These are phyloP conservation scores for Hibiscus trionum DNA, from an alignment of 345 rosid genomes.

Conservation along the genomic window DNA sequence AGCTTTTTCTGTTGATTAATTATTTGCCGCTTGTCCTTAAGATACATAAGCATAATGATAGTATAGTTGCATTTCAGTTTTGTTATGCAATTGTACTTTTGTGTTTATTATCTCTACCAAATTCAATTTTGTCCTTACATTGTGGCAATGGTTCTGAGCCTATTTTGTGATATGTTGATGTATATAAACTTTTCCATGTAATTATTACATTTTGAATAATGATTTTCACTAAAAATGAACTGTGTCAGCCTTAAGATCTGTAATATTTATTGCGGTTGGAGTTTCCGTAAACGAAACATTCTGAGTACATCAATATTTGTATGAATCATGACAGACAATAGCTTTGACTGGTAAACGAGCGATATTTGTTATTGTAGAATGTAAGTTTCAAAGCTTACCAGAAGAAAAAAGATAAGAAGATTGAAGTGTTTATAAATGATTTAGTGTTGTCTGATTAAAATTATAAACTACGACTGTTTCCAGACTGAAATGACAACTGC, in stretches of 20 bases:
- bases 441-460: constrained; percentile 16
- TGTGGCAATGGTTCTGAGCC: not conserved
- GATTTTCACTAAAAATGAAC: not conserved
- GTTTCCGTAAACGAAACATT: not conserved
- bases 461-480: constrained; percentile 13
- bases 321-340: not conserved
- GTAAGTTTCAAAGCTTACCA: not conserved
- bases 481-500: constrained; percentile 99
- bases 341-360: not conserved
- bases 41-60: not conserved
- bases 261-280: not conserved
- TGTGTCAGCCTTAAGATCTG: not conserved
- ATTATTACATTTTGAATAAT: not conserved
- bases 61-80: not conserved
- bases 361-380: not conserved
- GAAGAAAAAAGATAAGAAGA: not conserved
- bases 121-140: not conserved
- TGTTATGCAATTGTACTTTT: not conserved
- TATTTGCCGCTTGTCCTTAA: not conserved
- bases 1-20: constrained; percentile 9
- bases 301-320: not conserved
- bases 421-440: not conserved
- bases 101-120: not conserved
- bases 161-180: not conserved
- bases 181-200: not conserved